Base-by-base conservation (phyloP, 1,284 basidiomycete genomes). In the Cryptococcus maquisensis region DNA sequence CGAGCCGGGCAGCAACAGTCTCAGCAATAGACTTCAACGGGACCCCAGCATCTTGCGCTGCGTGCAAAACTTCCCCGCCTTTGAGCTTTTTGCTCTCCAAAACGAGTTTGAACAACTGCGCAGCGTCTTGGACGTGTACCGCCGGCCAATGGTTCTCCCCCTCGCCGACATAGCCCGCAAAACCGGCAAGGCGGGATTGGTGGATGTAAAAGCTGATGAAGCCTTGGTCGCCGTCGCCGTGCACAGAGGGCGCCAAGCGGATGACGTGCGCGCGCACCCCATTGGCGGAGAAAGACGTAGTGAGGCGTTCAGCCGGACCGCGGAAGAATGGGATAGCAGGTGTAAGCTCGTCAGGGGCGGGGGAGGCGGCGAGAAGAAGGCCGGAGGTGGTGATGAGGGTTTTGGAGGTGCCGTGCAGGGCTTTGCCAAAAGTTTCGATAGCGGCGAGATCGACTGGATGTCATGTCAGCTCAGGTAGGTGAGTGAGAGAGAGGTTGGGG, bases 391-490 rank as follows among this genome's bases (percentile, higher is more conserved):
- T 50, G 43, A 67, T 39, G 43, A 68, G 52, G 3, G 54, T 49
- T 53, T 69, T 69, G 54, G 53, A 47, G 24, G 63, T 61, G 3
- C 66, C 67, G 32, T 49, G 51, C 24, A 70, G 51, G 13, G 53
- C 62, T 2, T 47, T 37, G 0, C 47, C 56, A 7, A 70, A 48
- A 1, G 67, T 65, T 10, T 42, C 21, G 45, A 68, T 53, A 3
- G 57, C 59, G 1, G 47, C 54, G 4, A 42, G 4, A 43, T 59
- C 55, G 42, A 50, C 54, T 56, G 37, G 16, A 43, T 32, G 12
- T 23, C 1, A 2, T 3, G 28, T 32, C 10, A 4, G 4, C n/a
- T 32, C 4, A 8, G 6, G 28, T 32, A 6, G 10, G 10, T 8
- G 28, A 10, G 28, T 32, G 10, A 32, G 2, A 23, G 36, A 45